phyloP scores from a whole-genome alignment of 2,329 filamentous ascomycete genomes.

The Sporothrix inflata region DNA sequence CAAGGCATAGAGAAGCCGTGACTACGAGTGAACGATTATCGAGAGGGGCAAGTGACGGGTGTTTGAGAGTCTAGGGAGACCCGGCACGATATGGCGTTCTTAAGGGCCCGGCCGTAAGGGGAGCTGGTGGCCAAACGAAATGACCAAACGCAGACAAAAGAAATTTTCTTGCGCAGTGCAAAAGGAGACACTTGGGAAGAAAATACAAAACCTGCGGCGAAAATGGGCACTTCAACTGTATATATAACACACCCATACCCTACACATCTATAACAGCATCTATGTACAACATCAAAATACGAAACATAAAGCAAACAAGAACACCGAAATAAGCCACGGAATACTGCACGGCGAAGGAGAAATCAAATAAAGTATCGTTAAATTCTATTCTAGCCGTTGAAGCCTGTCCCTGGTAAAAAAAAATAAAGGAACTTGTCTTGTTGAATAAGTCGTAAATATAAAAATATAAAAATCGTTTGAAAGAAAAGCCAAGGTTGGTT shows the following conservation, averaged over 20 bases:
- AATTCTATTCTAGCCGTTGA: background rate
- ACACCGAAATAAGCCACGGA: background rate
- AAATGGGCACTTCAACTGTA: conserved; percentile 19
- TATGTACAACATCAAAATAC: conserved; percentile 24
- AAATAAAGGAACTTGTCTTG: background rate
- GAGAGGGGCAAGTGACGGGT: background rate
- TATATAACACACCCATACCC: conserved; percentile 24
- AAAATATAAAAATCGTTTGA: background rate
- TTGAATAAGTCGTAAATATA: background rate
- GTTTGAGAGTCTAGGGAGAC: background rate
- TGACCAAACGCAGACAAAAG: background rate
- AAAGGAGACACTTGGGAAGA: background rate
- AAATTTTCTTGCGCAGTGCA: background rate
- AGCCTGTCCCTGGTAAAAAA: background rate
- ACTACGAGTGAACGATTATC: background rate
- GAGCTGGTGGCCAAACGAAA: background rate
- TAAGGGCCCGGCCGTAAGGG: too few species aligned
- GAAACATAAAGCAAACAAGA: background rate
- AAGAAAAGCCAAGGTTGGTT: background rate
- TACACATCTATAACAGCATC: conserved; percentile 18
- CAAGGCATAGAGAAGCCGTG: background rate
- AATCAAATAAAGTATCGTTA: background rate
- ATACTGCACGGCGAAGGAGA: background rate
- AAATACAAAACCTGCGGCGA: background rate
- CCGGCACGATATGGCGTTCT: background rate